Evolutionary conservation across 768 basidiomycete species (phyloP).

Genomic region (Auricularia sp.): DNA sequence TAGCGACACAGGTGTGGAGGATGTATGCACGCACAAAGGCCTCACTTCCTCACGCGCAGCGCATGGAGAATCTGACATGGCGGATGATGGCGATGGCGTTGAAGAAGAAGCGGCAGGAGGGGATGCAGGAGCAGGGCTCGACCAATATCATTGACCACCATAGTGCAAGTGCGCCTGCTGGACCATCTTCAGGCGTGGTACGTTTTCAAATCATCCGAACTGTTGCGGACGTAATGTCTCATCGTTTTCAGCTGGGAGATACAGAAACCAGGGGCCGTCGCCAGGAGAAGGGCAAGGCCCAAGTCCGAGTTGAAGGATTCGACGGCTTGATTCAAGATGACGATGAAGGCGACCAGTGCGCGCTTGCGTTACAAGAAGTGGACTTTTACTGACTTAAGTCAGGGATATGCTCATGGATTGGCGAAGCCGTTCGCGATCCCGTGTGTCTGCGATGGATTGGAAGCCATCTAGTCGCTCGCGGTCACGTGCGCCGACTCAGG

Average conservation of each 20-base stretch:
- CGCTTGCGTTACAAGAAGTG: constrained; percentile 16
- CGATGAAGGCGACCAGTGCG: constrained; percentile 63
- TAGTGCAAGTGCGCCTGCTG: neutral
- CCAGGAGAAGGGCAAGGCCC: constrained; percentile 71
- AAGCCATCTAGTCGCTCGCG: constrained; percentile 82
- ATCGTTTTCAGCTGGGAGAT: constrained; percentile 5
- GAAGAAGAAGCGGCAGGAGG: constrained; percentile 77
- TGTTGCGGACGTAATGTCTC: neutral
- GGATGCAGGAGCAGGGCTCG: constrained; percentile 16
- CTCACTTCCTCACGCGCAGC: constrained; percentile 79
- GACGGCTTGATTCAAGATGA: constrained; percentile 65
- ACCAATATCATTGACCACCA: constrained; percentile 1
- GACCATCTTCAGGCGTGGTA: neutral
- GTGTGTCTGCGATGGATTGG: constrained; percentile 79
- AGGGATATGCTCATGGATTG: constrained; percentile 17
- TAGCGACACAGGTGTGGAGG: constrained; percentile 95
- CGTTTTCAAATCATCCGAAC: neutral
- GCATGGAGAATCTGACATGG: constrained; percentile 99
- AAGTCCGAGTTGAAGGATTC: constrained; percentile 72
- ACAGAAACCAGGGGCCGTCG: constrained; percentile 56
- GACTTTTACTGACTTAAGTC: constrained; percentile 11
- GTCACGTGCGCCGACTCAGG: constrained; percentile 53
- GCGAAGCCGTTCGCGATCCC: constrained; percentile 11
- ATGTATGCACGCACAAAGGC: constrained; percentile 89
- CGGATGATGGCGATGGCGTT: constrained; percentile 95